Evolutionary conservation across 495 filamentous ascomycete genomes (phyloP).

Genomic region (Stereocaulon alpinum): DNA sequence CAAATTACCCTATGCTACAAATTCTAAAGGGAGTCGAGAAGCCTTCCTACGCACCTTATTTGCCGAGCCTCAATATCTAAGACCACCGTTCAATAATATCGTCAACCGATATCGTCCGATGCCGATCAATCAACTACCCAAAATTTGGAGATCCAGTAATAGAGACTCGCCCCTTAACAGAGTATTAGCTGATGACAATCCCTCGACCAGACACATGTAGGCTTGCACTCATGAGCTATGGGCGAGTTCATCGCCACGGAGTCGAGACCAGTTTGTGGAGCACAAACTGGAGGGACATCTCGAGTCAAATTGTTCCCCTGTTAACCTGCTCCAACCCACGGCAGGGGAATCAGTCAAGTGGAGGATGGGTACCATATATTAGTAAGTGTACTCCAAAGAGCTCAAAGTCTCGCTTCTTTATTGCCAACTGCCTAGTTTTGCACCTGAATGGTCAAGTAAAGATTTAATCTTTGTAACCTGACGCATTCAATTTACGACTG

Average conservation of each 20-base stretch:
- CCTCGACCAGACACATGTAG: not conserved
- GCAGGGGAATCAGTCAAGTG: not conserved
- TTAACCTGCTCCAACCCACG: not conserved
- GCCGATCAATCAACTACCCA: slow-evolving; percentile 5
- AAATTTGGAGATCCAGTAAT: slow-evolving; percentile 8
- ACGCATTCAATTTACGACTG: too few species aligned
- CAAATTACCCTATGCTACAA: not conserved
- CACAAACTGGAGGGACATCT: not conserved
- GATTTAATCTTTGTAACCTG: not conserved
- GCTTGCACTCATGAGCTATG: not conserved
- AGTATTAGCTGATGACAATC: not conserved
- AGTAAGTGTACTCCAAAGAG: not conserved
- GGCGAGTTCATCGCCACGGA: too few species aligned
- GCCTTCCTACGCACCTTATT: not conserved
- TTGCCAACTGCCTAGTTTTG: not conserved
- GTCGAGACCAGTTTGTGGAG: not conserved
- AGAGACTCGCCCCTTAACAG: not conserved
- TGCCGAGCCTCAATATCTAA: slow-evolving; percentile 1
- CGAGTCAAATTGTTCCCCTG: not conserved
- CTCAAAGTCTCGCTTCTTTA: not conserved
- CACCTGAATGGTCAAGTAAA: not conserved
- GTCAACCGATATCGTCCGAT: not conserved
- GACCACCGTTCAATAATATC: not conserved
- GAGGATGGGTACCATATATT: not conserved
- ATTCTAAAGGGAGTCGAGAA: not conserved